Conservation (phyloP, 352 stramenopile genomes). For the Globisporangium spiculum region DNA sequence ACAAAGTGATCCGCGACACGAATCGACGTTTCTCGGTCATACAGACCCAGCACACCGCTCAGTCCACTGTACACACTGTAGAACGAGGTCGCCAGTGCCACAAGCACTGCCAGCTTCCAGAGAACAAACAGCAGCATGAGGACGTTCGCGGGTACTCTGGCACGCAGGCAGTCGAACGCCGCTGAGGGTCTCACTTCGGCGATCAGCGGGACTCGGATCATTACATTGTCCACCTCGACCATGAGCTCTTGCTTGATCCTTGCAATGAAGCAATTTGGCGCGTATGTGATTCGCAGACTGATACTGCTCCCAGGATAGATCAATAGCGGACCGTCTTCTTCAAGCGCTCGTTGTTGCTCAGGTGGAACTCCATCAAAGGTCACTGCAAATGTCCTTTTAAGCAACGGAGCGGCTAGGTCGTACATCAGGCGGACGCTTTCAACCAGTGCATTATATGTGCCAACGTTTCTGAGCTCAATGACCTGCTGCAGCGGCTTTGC, state of each 20-base stretch:
- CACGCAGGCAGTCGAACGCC: conserved; percentile 31
- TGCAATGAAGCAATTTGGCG: conserved; percentile 25
- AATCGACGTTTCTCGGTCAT: not conserved
- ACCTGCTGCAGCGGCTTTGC: not conserved
- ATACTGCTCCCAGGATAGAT: not conserved
- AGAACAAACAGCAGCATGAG: conserved; percentile 8
- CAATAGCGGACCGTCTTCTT: not conserved
- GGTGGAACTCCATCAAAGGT: not conserved
- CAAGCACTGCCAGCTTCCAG: conserved; percentile 17
- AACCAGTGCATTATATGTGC: conserved; percentile 3
- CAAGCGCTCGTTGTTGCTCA: not conserved
- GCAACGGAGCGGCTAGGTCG: not conserved
- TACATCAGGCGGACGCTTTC: not conserved
- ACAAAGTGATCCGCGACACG: not conserved
- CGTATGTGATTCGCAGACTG: conserved; percentile 16
- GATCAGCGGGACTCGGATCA: conserved; percentile 26
- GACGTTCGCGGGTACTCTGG: conserved; percentile 15
- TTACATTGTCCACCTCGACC: conserved; percentile 26
- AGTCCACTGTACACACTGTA: conserved; percentile 2
- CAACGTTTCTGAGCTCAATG: conserved; percentile 13
- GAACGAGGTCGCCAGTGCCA: not conserved
- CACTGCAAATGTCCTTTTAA: conserved; percentile 6
- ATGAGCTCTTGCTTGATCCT: conserved; percentile 24
- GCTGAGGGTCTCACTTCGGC: conserved; percentile 12
- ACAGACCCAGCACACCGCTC: not conserved